phyloP scores from a whole-genome alignment of 345 rosid species.

The sweet orange (Citrus sinensis) region DVS_A1.0 CM039168.1:3799501-3800000 shows the following conservation, averaged over 20 bases:
- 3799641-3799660: not conserved
- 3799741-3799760: too few species aligned
- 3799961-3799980: not conserved
- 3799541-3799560: not conserved
- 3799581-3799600: not conserved
- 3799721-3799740: not conserved
- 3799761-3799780: not conserved
- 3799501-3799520: not conserved
- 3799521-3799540: not conserved
- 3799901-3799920: not conserved
- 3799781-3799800: not conserved
- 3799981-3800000: not conserved
- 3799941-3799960: slow-evolving; percentile 26
- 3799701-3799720: not conserved
- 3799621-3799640: not conserved
- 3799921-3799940: slow-evolving; percentile 8
- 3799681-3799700: not conserved
- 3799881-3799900: slow-evolving; percentile 15
- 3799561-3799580: not conserved
- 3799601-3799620: not conserved
- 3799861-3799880: slow-evolving; percentile 14
- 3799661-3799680: not conserved
- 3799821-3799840: not conserved
- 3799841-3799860: not conserved
- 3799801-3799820: not conserved